Evolutionary conservation across 2,329 filamentous ascomycete species (phyloP), one percentile per base, ranked within the genome.

Genomic region (Trichophyton simii): DNA sequence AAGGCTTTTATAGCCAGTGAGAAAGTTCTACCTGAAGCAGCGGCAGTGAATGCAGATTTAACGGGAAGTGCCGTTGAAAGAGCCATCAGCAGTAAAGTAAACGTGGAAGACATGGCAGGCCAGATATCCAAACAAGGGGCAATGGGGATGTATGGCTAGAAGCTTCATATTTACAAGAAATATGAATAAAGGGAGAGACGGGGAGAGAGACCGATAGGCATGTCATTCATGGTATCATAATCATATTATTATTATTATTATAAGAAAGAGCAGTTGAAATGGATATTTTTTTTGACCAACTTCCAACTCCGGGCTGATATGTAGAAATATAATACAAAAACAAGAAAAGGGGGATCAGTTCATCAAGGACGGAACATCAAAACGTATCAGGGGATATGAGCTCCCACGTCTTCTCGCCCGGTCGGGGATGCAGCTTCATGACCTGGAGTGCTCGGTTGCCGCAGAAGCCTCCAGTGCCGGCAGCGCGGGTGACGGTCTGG

Each of bases 351-450:
- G 25, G 6, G 5, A 28, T 4, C 25, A 28, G 25, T 28, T 6
- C 25, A 6, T 28, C 25, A 28, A 28, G 25, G 25, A 22, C 20
- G 13, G 25, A 58, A 15, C 3, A 42, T 59, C 58, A 65, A 9
- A 61, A 63, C 11, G 67, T 64, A 25, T 76, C 75, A n/a, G 76
- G 66, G 41, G 72, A 71, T 11, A 78, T 68, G n/a, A 61, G 69
- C 65, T 78, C 76, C 69, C 72, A 79, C n/a, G 76, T 76, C 62
- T 76, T 74, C 60, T 77, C 71, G 2, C 75, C 76, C 58, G 73
- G 68, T 62, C 71, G 64, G 15, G 75, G 75, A 59, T 77, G 65
- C 60, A 75, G 69, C 57, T 76, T 72, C 64, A 79, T 75, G 3
- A 79, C 72, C 62, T 78, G 74, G 25, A 78, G 69, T 4, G 70